A percentile compares a stretch with the other conserved stretches of the same genome.
These are phyloP conservation scores for Fusarium vanettenii DNA, from an alignment of 2,329 filamentous ascomycete species.

Conservation along the genomic window DNA sequence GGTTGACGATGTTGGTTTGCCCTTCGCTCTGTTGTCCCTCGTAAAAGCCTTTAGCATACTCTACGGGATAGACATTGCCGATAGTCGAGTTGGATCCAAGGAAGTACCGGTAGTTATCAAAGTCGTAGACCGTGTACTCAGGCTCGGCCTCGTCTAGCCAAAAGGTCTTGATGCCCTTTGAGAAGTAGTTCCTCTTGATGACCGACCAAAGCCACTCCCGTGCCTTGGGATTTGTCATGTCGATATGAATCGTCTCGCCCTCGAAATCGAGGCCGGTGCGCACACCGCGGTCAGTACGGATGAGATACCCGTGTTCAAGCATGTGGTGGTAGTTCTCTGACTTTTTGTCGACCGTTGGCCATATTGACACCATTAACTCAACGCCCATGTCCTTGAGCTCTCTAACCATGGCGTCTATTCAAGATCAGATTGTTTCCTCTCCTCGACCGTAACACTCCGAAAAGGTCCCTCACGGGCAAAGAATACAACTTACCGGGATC, in stretches of 20 bases:
- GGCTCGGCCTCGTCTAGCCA: slow-evolving; percentile 79
- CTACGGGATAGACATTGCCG: slow-evolving; percentile 69
- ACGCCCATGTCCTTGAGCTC: slow-evolving; percentile 69
- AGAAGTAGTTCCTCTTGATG: slow-evolving; percentile 69
- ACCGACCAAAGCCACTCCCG: slow-evolving; percentile 69
- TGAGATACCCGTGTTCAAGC: slow-evolving; percentile 69
- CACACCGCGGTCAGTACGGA: slow-evolving; percentile 70
- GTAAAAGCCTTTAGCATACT: slow-evolving; percentile 70
- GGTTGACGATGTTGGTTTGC: slow-evolving; percentile 68
- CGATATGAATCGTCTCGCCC: slow-evolving; percentile 70
- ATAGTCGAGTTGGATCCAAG: slow-evolving; percentile 52
- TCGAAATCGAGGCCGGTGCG: slow-evolving; percentile 69
- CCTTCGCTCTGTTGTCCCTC: slow-evolving; percentile 66
- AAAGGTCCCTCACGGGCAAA: no score
- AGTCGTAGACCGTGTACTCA: slow-evolving; percentile 73
- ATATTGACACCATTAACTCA: slow-evolving; percentile 76
- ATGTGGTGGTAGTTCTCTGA: slow-evolving; percentile 72
- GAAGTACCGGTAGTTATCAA: slow-evolving; percentile 67
- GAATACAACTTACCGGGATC: slow-evolving; percentile 60
- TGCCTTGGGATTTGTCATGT: slow-evolving; percentile 71
- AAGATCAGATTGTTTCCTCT: not conserved
- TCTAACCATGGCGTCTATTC: slow-evolving; percentile 67
- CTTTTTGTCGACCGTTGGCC: slow-evolving; percentile 71
- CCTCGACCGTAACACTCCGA: rapidly evolving
- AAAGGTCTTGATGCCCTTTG: slow-evolving; percentile 71